phyloP scores from a whole-genome alignment of 495 filamentous ascomycete genomes.

The Aspergillus diversus region DNA sequence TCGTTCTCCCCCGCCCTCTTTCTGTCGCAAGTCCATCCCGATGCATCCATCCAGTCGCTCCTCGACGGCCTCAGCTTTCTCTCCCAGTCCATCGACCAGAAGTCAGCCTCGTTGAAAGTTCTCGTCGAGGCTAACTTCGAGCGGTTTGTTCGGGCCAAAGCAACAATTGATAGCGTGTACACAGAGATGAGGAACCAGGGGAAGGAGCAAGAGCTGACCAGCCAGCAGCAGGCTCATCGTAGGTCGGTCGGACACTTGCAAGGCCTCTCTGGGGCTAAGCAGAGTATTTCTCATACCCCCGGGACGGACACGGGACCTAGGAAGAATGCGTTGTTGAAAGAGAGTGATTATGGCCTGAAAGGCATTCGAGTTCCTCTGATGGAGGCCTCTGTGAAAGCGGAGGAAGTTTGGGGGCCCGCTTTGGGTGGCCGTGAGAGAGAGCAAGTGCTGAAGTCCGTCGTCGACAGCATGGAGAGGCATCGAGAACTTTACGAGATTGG shows the following conservation, averaged over 20 bases:
- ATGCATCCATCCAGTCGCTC: constrained; percentile 77
- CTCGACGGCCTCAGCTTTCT: constrained; percentile 80
- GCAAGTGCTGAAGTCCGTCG: constrained; percentile 75
- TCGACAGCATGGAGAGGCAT: constrained; percentile 73
- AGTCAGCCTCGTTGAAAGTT: constrained; percentile 92
- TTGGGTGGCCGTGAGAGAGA: constrained; percentile 92
- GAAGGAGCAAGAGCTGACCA: constrained; percentile 56
- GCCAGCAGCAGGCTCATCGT: constrained; percentile 56
- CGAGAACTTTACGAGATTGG: constrained; percentile 80
- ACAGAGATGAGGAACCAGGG: constrained; percentile 95
- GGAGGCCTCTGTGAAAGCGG: constrained; percentile 88
- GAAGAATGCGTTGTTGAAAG: constrained; percentile 90
- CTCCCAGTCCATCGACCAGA: constrained; percentile 91
- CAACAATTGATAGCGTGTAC: constrained; percentile 97
- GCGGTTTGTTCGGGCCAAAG: constrained; percentile 92
- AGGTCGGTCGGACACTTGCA: constrained; percentile 66
- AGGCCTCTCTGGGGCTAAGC: constrained; percentile 52
- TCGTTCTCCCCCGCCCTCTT: constrained; percentile 93
- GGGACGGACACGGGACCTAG: constrained; percentile 42
- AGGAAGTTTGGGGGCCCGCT: constrained; percentile 96
- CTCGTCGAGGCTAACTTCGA: constrained; percentile 98
- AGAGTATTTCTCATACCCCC: constrained; percentile 40
- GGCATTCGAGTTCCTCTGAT: constrained; percentile 85
- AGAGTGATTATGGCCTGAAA: constrained; percentile 91
- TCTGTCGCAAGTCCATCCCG: constrained; percentile 85